Base-by-base conservation (phyloP, 129 eudicot genomes). In the Saposhnikovia divaricata region DNA sequence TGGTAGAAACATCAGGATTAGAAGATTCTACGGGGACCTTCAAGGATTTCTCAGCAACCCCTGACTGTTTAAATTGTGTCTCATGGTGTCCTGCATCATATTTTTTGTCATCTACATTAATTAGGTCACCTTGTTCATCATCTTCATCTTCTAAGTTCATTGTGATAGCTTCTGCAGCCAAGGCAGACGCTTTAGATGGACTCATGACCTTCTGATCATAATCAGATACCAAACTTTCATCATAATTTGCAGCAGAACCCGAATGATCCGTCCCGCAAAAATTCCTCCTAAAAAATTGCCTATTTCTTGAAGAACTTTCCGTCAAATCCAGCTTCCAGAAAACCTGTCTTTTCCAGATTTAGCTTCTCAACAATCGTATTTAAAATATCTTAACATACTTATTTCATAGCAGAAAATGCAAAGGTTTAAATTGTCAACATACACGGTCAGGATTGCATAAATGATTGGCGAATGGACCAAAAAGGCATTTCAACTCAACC, bases 231-330 rank as follows among this genome's bases (percentile, higher is more conserved):
- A 38, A 31, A 71, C 78, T 85, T 80, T 91, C 96, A 53, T 91
- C 90, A 74, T 85, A 83, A 82, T 86, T 69, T 81, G 98, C 86
- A 81, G 93, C 87, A 85, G 89, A 89, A 82, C 86, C 88, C 71
- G 87, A 76, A 87, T 93, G 98, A 83, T 89, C 88, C 28, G 96
- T 78, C 47, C 97, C 98, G 46, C 75, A 83, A 77, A 85, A 93
- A 81, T 90, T 89, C 81, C 93, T 87, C 75, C 92, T 90, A 73
- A 93, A 87, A 87, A 89, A 91, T 83, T 87, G 88, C 80, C 89
- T 87, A 97, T 91, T 93, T 74, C 98, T 90, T 37, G 93, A 80
- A 82, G 96, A 90, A 86, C 88, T 93, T 82, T 93, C 97, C 87
- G 92, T 87, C 84, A 73, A 74, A 75, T 90, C 98, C 27, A 93